Conservation (phyloP, 2,329 filamentous ascomycete species). For the Fusarium siculi region DNA sequence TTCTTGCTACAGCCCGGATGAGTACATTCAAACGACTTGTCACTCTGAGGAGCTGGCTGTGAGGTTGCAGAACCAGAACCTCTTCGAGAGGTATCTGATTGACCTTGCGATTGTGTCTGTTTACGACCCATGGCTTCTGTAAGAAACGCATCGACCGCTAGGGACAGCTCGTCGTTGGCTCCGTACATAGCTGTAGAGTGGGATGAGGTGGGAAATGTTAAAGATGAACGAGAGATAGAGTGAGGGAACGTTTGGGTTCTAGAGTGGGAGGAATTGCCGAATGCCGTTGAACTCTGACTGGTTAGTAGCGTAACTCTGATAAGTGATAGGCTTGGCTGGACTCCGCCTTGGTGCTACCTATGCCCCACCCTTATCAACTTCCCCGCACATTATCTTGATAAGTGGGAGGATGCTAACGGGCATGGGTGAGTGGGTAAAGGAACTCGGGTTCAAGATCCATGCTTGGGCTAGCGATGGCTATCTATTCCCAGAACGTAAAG, state of each 20-base stretch:
- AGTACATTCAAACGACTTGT: slow-evolving; percentile 50
- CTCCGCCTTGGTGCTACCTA: not conserved
- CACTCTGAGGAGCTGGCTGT: not conserved
- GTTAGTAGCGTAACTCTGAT: not conserved
- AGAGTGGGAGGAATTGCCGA: slow-evolving; percentile 13
- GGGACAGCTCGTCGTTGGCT: slow-evolving; percentile 6
- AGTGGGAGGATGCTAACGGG: not conserved
- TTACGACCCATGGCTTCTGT: slow-evolving; percentile 11
- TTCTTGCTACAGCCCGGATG: slow-evolving; percentile 60
- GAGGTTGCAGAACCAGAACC: slow-evolving; percentile 8
- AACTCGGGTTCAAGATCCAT: not conserved
- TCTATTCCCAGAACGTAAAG: not conserved
- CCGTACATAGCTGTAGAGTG: slow-evolving; percentile 16
- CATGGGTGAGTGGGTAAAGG: not conserved
- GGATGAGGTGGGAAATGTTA: slow-evolving; percentile 15
- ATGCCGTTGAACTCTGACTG: not conserved
- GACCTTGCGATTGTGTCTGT: slow-evolving; percentile 3
- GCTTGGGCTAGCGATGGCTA: not conserved
- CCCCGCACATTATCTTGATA: slow-evolving; percentile 10
- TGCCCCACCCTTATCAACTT: slow-evolving; percentile 7
- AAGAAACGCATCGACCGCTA: slow-evolving; percentile 11
- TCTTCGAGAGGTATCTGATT: not conserved
- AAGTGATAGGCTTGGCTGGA: not conserved
- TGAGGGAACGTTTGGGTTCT: not conserved
- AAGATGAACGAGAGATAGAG: slow-evolving; percentile 7